A percentile compares a stretch with the other conserved stretches of the same genome.
phyloP scores from a whole-genome alignment of 768 basidiomycete species.

The Mycena vulgaris region DNA sequence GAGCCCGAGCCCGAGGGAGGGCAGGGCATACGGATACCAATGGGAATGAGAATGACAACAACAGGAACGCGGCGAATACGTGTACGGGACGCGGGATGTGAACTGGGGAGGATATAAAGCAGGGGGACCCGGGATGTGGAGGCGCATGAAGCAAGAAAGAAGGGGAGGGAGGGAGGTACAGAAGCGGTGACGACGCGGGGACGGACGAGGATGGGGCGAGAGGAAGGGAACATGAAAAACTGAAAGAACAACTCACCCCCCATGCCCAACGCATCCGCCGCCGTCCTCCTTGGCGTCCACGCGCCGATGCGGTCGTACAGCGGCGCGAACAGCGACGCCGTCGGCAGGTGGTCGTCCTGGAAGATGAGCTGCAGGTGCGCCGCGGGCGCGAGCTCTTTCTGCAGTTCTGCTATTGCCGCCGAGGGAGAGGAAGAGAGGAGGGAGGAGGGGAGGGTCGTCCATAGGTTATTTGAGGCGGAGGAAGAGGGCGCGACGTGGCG shows the following conservation, averaged over 20 bases:
- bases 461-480: neutral
- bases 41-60: too few species aligned
- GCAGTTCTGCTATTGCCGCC: neutral
- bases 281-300: conserved; percentile 22
- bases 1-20: too few species aligned
- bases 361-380: conserved; percentile 34
- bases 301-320: conserved; percentile 35
- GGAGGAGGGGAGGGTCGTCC: conserved; percentile 1
- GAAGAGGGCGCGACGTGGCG: conserved; percentile 1
- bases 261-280: conserved; percentile 25
- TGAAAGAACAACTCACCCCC: conserved; percentile 14
- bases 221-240: neutral
- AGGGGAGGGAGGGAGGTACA: too few species aligned
- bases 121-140: too few species aligned
- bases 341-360: conserved; percentile 29
- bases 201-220: too few species aligned
- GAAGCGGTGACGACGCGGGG: too few species aligned
- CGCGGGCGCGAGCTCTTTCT: conserved; percentile 1
- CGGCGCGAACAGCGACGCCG: conserved; percentile 32
- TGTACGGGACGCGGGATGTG: too few species aligned
- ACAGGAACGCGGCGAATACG: too few species aligned
- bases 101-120: too few species aligned
- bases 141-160: too few species aligned
- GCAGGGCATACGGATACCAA: too few species aligned
- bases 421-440: neutral